Base-by-base conservation (phyloP, 2,329 filamentous ascomycete species). In the Coniochaeta ligniaria region DNA sequence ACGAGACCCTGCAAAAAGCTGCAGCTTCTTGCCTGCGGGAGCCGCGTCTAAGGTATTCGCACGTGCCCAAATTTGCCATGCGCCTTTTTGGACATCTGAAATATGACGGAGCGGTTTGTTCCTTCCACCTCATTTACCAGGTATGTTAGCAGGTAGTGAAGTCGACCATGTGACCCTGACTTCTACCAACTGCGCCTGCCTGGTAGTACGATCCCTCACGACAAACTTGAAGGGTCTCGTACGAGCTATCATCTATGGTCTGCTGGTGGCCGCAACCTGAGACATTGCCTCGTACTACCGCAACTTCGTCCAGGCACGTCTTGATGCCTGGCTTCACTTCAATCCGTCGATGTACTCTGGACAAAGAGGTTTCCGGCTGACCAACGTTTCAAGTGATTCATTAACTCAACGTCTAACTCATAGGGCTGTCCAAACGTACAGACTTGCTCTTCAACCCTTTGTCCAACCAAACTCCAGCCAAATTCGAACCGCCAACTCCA, bases 1-100 rank as follows among this genome's bases (percentile, higher is more conserved):
- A 64, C 66, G 67, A 66, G 67, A 67, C 66, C 66, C 63, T 62
- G 60, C 65, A 64, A 63, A 65, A 64, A 63, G 35, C 11, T 41
- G 38, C 17, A 31, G 28, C 28, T 31, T 31, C 28, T 9, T 31
- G 28, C 11, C 17, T 41, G 50, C 31, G 43, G 31, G 50, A 57
- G 61, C 45, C 24, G 60, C 36, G 57, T 41, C 52, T 55, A 36
- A 36, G 35, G 35, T 36, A 54, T 50, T 60, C 4, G 64, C 65
- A 66, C 65, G 65, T 66, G 65, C 63, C 61, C 38, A 57, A 22
- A 38, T 38, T 55, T 22, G 47, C 9, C 47, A 6, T 57, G 28
- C 28, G 52, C 43, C 12, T 14, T 17, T 38, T 17, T 38, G 35
- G 41, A 43, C 3, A 43, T 47, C 43, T 24, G 17, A 47, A 9